Evolutionary conservation across 768 basidiomycete species (phyloP), one percentile per base, ranked within the genome.

Genomic region (Cubamyces lactineus): DNA sequence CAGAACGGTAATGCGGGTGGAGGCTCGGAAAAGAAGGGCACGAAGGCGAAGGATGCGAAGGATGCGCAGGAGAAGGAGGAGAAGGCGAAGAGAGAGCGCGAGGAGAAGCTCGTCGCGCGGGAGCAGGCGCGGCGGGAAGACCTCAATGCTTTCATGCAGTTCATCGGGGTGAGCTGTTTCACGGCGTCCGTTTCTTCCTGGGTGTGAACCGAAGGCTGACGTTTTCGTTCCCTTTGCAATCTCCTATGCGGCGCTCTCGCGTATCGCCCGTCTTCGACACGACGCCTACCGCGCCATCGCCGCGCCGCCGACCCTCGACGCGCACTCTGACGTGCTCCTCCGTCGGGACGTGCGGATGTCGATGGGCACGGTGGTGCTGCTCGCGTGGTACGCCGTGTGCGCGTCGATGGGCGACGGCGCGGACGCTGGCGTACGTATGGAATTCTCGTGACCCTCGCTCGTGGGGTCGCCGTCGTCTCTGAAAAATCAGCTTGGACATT

Each of bases 121-220:
- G 48, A 52, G 43, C 23, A 8, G 19, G 24, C 39, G 17, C 63
- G 63, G 34, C 11, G 34, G 15, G 53, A 61, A 13, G 46, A 66
- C 21, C 45, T 68, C 19, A 68, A 68, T 23, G 30, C 13, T 13
- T 68, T 68, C 53, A 62, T 68, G 62, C 9, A 28, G 19, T 68
- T 55, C 23, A 64, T 68, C n/a, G 67, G 67, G 59, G 67, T 68
- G 49, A 57, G 67, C 47, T 21, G 16, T 30, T 26, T 39, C 13
- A 39, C 47, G 26, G 40, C 8, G 39, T 40, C 19, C 13, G 21
- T 41, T 34, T 5, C 23, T n/a, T 38, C 16, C 42, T 34, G 21
- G 21, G 17, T n/a, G 21, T n/a, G 19, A 12, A 1, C 38, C 17
- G 30, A 5, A 55, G 17, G 53, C 53, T 55, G 53, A 55, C 53